A percentile compares a stretch with the other conserved stretches of the same genome.
Conservation (phyloP, 2,329 filamentous ascomycete genomes). For the Cryphonectria japonica region DNA sequence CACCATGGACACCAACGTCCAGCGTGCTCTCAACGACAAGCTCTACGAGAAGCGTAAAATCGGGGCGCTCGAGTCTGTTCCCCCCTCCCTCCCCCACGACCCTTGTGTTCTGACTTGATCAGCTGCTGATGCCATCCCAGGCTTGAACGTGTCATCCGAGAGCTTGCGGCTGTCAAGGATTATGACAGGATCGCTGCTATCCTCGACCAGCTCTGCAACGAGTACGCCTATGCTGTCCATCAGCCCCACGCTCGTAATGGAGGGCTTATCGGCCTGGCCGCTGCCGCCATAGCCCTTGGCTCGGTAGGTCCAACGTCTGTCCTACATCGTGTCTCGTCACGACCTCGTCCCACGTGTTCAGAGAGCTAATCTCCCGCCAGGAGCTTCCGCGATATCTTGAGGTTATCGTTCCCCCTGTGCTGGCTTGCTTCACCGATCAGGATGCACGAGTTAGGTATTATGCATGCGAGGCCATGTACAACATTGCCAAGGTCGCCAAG, state of each 20-base stretch:
- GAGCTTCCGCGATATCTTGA: conserved; percentile 90
- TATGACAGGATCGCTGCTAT: conserved; percentile 82
- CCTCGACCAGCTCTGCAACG: conserved; percentile 94
- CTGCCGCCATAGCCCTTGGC: conserved; percentile 92
- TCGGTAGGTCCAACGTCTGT: conserved; percentile 62
- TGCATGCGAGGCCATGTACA: conserved; percentile 99
- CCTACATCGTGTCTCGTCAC: not conserved
- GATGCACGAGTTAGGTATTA: conserved; percentile 98
- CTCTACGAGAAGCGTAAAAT: conserved; percentile 98
- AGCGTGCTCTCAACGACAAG: conserved; percentile 94
- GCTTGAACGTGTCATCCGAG: conserved; percentile 87
- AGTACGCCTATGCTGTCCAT: conserved; percentile 96
- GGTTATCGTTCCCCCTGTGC: conserved; percentile 92
- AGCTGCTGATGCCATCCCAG: conserved; percentile 48
- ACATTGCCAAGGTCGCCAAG: conserved; percentile 98
- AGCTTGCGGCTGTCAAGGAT: conserved; percentile 76
- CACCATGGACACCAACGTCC: conserved; percentile 84
- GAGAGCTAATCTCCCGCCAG: conserved; percentile 46
- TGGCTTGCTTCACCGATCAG: conserved; percentile 97
- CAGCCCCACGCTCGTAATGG: conserved; percentile 96
- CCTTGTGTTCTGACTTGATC: conserved; percentile 6
- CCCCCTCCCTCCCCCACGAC: not conserved
- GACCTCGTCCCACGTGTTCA: not conserved
- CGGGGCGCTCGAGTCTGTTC: conserved; percentile 86
- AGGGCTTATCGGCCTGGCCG: conserved; percentile 91